Conservation (phyloP, 495 filamentous ascomycete species). For the Tuber microsphaerosporum region DNA sequence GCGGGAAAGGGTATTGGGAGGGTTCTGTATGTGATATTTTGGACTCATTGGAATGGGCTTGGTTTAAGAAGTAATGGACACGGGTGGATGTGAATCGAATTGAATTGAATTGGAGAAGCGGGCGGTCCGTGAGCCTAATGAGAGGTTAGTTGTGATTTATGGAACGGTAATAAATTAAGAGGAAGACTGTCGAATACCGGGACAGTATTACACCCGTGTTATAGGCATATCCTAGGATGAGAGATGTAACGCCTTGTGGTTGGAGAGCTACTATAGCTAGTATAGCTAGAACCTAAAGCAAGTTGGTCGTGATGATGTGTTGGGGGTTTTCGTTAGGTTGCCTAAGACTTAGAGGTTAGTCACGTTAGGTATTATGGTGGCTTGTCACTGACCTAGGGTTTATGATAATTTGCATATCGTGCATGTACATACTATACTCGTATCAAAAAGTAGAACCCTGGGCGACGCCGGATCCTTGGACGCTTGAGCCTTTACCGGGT, state of each 20-base stretch:
- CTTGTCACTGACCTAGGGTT: no score
- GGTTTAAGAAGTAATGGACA: neutral
- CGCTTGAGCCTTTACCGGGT: no score
- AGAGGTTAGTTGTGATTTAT: neutral
- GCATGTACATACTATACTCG: no score
- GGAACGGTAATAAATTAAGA: neutral
- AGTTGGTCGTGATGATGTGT: neutral
- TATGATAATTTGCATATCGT: no score
- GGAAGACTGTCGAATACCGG: neutral
- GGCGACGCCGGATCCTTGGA: constrained; percentile 45
- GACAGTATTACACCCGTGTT: neutral
- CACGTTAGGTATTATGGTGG: neutral
- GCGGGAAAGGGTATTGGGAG: neutral
- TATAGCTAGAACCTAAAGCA: neutral
- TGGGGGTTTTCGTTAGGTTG: neutral
- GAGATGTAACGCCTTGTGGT: neutral
- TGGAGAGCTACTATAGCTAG: neutral
- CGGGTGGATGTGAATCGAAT: neutral
- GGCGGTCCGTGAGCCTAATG: neutral
- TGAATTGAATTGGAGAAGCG: neutral
- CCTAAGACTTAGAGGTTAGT: neutral
- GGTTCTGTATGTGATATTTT: neutral
- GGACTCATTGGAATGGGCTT: neutral
- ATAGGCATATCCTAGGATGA: neutral
- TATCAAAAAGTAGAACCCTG: constrained; percentile 47